Base-by-base conservation (phyloP, 176 grass and related monocot genomes). In the Oryza nivara region DNA sequence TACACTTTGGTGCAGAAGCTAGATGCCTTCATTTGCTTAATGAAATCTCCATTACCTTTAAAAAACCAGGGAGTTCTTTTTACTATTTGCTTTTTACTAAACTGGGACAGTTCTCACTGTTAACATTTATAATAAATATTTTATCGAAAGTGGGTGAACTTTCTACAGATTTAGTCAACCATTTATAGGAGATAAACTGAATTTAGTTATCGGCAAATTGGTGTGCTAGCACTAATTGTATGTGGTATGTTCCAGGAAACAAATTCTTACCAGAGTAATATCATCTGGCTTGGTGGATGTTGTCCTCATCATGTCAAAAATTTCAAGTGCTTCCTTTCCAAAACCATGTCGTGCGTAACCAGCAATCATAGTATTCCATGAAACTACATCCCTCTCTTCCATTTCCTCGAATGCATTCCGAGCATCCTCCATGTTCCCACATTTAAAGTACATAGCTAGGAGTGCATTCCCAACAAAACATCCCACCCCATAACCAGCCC, bases 291-390 rank as follows among this genome's bases (percentile, higher is more conserved):
- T 92, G 35, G 85, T 92, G n/a, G 83, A 74, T 40, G 87, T 92
- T 12, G 8, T 76, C 47, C 80, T 89, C 96, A 99, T 96, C 20
- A 15, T 78, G 78, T 89, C 83, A 80, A 96, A 99, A 68, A 92
- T 38, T 45, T 92, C 81, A 71, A 91, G 74, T 47, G 96, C 91
- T 72, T 92, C 85, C 23, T 80, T 89, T 43, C 93, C 93, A 79
- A 95, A 95, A 56, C 96, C 96, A 7, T 98, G 96, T 14, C 91
- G 79, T 10, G 89, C 91, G 81, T 92, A 98, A 46, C 93, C 96
- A 8, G 86, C 88, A 87, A 96, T 94, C 89, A 94, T 90, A 67
- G 96, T 98, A 74, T 98, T 98, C 96, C 96, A 98, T 7, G 96
- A 98, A 78, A 93, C 89, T 32, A 82, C 74, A 77, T 98, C 96